Base-by-base conservation (phyloP, 176 grass and related monocot genomes). In the Puccinellia tenuiflora region DNA sequence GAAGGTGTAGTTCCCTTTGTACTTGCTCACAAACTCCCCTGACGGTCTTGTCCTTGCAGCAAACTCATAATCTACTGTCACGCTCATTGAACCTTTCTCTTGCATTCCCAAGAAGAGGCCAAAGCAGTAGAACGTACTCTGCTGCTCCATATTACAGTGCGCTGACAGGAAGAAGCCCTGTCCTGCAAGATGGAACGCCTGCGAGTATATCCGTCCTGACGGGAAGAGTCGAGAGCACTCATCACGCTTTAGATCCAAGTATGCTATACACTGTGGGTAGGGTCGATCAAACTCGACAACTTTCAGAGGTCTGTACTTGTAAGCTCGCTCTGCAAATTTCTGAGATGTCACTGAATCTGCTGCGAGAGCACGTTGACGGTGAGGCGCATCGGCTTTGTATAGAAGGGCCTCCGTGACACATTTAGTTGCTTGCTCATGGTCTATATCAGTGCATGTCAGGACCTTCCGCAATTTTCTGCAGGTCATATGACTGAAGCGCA, bases 151-250 rank as follows among this genome's bases (percentile, higher is more conserved):
- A 34, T 97, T 94, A 57, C 94, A 97, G 89, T 97, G 94, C 43
- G 94, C 94, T 5, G 94, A 97, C 50, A 97, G 91, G 83, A 97
- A 97, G 87, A 97, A 97, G 14, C 94, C 94, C 79, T 97, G 94
- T 50, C 91, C 90, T 34, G 86, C 89, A 9, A 97, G 87, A 75
- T 97, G 91, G 80, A 97, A 97, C 0, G 94, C 94, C 65, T 97
- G 94, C 0, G 94, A 97, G 66, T 97, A 97, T 64, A 97, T 91
- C 56, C 94, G 61, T 2, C 94, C 94, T 52, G 94, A 88, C 5
- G 94, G 91, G 38, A 86, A 97, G 17, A 97, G 89, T 67, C 85
- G 81, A 6, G 79, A 81, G 25, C 94, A 97, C 66, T 97, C 94
- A 21, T 97, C 94, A 2, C 91, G 86, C 76, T 94, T 97, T n/a